Conservation (phyloP, 192 early-diverging fungal species). For the Coemansia erecta region DNA sequence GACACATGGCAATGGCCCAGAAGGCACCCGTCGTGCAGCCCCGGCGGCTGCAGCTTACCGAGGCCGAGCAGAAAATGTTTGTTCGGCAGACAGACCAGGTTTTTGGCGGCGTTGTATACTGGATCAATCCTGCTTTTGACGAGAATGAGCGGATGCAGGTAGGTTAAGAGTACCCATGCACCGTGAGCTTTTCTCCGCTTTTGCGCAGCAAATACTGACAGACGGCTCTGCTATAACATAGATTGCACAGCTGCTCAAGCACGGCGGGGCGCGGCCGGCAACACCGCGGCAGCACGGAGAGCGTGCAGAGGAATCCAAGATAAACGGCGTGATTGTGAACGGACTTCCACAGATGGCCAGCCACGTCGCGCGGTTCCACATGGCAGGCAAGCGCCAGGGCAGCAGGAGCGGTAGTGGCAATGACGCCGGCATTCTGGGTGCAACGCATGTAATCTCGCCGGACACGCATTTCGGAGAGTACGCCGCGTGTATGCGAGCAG, state of each 20-base stretch:
- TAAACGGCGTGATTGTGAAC: conserved; percentile 41
- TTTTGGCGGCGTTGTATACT: conserved; percentile 41
- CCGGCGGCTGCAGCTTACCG: conserved; percentile 9
- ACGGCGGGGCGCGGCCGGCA: conserved; percentile 35
- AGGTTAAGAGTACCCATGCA: conserved; percentile 10
- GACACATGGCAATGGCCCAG: conserved; percentile 7
- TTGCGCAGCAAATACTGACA: neutral
- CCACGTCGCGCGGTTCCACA: conserved; percentile 36
- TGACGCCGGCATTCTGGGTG: conserved; percentile 2
- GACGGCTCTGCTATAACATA: conserved; percentile 1
- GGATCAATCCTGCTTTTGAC: conserved; percentile 38
- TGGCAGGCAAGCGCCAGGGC: conserved; percentile 6
- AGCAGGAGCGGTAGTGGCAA: neutral
- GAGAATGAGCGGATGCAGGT: conserved; percentile 18
- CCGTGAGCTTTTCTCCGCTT: no score
- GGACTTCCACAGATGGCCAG: conserved; percentile 41
- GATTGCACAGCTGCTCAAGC: conserved; percentile 29
- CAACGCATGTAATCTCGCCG: conserved; percentile 37
- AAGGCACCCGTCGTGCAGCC: neutral
- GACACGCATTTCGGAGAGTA: conserved; percentile 53
- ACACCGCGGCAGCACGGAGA: conserved; percentile 19
- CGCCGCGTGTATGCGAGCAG: conserved; percentile 22
- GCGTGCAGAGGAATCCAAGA: conserved; percentile 7
- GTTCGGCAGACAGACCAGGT: conserved; percentile 23
- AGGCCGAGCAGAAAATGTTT: conserved; percentile 35